These are phyloP conservation scores for Cucurbita argyrosperma DNA, from an alignment of 306 rosid species.

Conservation along the genomic window DNA sequence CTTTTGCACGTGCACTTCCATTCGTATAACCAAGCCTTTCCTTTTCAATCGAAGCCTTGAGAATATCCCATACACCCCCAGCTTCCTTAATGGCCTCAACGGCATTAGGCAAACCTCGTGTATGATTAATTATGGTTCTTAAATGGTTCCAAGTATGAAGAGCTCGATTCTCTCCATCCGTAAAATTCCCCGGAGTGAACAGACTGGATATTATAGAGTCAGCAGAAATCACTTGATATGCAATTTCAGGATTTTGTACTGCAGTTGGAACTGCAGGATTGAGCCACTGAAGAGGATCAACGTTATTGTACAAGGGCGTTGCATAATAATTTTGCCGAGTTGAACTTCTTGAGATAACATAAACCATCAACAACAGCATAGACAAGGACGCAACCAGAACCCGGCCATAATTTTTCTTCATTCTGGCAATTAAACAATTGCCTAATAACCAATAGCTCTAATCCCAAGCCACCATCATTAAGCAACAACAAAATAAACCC, in stretches of 20 bases:
- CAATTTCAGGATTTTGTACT: conserved; percentile 50
- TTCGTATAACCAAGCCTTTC: conserved; percentile 39
- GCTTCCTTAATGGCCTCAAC: conserved; percentile 93
- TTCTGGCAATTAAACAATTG: conserved; percentile 25
- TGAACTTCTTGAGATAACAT: conserved; percentile 52
- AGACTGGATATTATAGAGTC: conserved; percentile 45
- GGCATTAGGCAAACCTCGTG: conserved; percentile 78
- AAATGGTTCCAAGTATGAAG: conserved; percentile 69
- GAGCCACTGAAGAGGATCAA: conserved; percentile 80
- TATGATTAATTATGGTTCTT: conserved; percentile 52
- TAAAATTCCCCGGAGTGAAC: conserved; percentile 44
- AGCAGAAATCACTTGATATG: conserved; percentile 46
- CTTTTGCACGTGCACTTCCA: conserved; percentile 48
- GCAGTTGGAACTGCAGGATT: conserved; percentile 42
- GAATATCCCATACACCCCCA: conserved; percentile 64
- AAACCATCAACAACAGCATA: conserved; percentile 66
- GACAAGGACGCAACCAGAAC: conserved; percentile 44
- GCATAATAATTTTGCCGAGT: conserved; percentile 36
- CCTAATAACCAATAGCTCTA: conserved; percentile 18
- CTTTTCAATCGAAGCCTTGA: conserved; percentile 50
- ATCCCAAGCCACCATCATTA: conserved; percentile 12
- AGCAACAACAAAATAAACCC: conserved; percentile 13
- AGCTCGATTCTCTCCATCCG: conserved; percentile 49
- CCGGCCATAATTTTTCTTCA: conserved; percentile 80
- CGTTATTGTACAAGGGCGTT: conserved; percentile 28